These are phyloP conservation scores for Ziziphus jujuba DNA, from an alignment of 306 rosid species.

Conservation along the genomic window DNA sequence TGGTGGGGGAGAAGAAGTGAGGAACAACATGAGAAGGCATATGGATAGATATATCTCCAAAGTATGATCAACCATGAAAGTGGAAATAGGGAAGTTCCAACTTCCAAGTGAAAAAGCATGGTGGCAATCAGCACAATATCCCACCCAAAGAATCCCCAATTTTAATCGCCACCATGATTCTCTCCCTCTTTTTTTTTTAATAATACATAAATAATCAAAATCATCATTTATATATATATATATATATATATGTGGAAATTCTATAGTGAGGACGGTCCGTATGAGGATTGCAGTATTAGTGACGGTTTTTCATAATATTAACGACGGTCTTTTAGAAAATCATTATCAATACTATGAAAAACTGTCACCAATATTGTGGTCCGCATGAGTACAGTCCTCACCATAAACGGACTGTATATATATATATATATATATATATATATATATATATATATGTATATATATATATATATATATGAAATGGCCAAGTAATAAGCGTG, in stretches of 20 bases:
- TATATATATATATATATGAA: conserved; percentile 30
- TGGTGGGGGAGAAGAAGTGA: too few relatives aligned
- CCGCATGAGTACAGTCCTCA: too few relatives aligned
- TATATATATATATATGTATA: too few relatives aligned
- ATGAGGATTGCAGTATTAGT: too few relatives aligned
- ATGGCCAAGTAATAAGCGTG: conserved; percentile 46
- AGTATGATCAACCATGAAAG: conserved; percentile 14
- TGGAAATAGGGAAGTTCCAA: conserved; percentile 33
- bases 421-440: too few relatives aligned
- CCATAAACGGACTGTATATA: too few relatives aligned
- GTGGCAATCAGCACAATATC: conserved; percentile 31
- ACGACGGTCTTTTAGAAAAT: too few relatives aligned
- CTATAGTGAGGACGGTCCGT: too few relatives aligned
- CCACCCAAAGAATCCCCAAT: conserved; percentile 56
- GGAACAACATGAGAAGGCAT: too few relatives aligned
- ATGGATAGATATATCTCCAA: conserved; percentile 18
- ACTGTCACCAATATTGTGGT: too few relatives aligned
- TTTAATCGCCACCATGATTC: conserved; percentile 47
- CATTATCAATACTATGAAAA: too few relatives aligned
- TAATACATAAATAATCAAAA: background rate
- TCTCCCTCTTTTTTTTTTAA: conserved; percentile 1
- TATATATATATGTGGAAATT: conserved; percentile 33
- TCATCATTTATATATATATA: background rate
- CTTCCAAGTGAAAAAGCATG: conserved; percentile 28
- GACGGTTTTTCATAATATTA: too few relatives aligned